Base-by-base conservation (phyloP, 2,329 filamentous ascomycete species). In the Plenodomus tracheiphilus region DNA sequence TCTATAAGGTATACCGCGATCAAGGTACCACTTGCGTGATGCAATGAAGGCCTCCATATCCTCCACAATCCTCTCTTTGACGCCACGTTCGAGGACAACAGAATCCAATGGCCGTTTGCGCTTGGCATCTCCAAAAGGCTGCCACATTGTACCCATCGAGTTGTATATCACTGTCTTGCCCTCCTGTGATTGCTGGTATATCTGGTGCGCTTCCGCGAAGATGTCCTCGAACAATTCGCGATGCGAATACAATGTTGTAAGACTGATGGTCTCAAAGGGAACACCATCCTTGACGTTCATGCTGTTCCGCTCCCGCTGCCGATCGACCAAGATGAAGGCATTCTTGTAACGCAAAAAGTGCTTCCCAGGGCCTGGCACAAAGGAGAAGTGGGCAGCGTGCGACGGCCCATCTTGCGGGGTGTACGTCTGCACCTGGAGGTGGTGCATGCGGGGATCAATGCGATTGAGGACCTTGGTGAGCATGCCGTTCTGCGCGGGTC, bases 91-190 rank as follows among this genome's bases (percentile, higher is more conserved):
- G 17, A 97, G 77, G 5, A 97, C 84, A 4, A 99, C 94, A 1
- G 92, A 97, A 10, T 87, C 85, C 13, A 97, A 76, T 0, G 94
- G 93, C 28, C 94, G 81, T 74, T 97, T 97, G 58, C 88, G 85
- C 58, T 91, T 85, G 19, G 94, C 85, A 55, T 91, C 84, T 8
- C 94, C 94, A 59, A 97, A 88, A 11, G 83, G 84, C 50, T 85
- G 80, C 94, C 94, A 99, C 56, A 91, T 86, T 57, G 90, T 87
- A 21, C 89, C 89, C 69, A 89, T 84, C 18, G 89, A 87, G 19
- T 89, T 91, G 72, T 94, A 97, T 46, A 99, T 91, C 10, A 91
- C 81, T 0, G 93, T 99, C 75, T 96, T 97, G 19, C 94, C 94
- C 71, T 97, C 90, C 46, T 91, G 87, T 30, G 88, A 87, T 63